A percentile compares a stretch with the other conserved stretches of the same genome.
Conservation (phyloP, 495 filamentous ascomycete species). For the Usnea hakonensis region DNA sequence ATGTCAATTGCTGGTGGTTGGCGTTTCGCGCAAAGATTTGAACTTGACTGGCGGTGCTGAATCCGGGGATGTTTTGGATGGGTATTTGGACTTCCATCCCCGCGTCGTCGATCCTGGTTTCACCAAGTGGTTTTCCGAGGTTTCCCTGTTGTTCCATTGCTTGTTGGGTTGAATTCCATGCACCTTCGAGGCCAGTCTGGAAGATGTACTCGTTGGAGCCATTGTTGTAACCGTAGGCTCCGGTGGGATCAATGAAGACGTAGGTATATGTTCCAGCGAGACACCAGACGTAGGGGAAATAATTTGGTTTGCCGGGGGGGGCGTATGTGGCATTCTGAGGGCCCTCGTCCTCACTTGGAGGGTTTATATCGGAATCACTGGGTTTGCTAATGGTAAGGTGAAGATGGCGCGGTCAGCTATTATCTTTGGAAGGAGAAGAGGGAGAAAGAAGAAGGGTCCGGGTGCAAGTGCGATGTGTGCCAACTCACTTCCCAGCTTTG, state of each 20-base stretch:
- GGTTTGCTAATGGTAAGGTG: background rate
- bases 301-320: background rate
- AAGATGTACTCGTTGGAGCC: background rate
- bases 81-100: too few relatives aligned
- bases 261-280: background rate
- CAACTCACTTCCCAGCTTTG: background rate
- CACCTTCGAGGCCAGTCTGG: background rate
- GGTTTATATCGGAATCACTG: background rate
- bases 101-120: too few relatives aligned
- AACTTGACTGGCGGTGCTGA: too few relatives aligned
- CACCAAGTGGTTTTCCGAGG: too few relatives aligned
- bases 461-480: background rate
- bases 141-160: too few relatives aligned
- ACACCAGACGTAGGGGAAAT: background rate
- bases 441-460: too few relatives aligned
- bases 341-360: background rate
- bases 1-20: background rate
- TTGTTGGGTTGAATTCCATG: background rate
- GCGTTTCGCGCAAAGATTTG: background rate
- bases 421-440: background rate
- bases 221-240: background rate
- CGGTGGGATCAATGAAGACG: background rate
- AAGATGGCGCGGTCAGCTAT: background rate
- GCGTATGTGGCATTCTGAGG: background rate
- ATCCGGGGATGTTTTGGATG: too few relatives aligned